Evolutionary conservation across 768 basidiomycete species (phyloP).

Genomic region (Podaxis pistillaris): DNA sequence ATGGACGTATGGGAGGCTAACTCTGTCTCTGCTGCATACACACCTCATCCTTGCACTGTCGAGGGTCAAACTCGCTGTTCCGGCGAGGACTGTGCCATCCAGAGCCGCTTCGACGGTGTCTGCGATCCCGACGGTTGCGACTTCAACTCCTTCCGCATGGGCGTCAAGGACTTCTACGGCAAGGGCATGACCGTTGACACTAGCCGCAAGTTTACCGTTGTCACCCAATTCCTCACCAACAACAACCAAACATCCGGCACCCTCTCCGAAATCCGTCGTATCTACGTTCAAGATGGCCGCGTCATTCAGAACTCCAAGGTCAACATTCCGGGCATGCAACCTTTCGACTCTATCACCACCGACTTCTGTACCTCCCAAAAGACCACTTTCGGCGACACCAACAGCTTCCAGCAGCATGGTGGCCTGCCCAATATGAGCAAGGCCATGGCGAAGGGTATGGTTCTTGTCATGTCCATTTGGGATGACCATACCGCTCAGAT

Average conservation of each 20-base stretch:
- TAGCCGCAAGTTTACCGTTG: constrained; percentile 13
- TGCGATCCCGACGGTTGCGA: constrained; percentile 47
- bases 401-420: constrained; percentile 42
- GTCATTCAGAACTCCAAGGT: constrained; percentile 35
- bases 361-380: constrained; percentile 47
- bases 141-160: constrained; percentile 49
- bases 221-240: constrained; percentile 43
- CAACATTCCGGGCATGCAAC: constrained; percentile 29
- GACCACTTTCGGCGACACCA: constrained; percentile 43
- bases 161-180: constrained; percentile 36
- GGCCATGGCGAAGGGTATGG: constrained; percentile 44
- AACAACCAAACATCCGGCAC: constrained; percentile 35
- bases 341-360: constrained; percentile 36
- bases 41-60: constrained; percentile 36
- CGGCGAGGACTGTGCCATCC: constrained; percentile 29
- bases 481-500: constrained; percentile 48
- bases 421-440: constrained; percentile 36
- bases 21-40: constrained; percentile 36
- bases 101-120: constrained; percentile 22
- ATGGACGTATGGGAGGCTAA: constrained; percentile 51
- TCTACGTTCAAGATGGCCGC: constrained; percentile 32
- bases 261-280: constrained; percentile 15
- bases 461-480: constrained; percentile 47
- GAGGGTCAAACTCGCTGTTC: constrained; percentile 32
- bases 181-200: constrained; percentile 30